Percentiles rank a stretch among this genome's conserved stretches.
Conservation (phyloP, 1,284 basidiomycete species). For the Ceratobasidium sp. region DNA sequence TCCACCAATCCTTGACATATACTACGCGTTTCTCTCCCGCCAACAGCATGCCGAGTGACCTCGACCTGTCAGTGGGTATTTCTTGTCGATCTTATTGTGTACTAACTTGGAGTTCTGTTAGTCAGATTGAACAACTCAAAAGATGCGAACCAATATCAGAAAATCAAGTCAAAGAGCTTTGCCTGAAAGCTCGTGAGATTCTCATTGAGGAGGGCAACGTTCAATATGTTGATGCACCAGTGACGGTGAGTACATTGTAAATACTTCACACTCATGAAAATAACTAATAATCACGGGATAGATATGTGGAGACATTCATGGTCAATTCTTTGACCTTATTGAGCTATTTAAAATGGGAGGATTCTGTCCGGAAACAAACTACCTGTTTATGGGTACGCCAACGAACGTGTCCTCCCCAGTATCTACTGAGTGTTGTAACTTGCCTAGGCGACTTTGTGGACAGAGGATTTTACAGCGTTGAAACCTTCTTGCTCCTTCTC, state of each 20-base stretch:
- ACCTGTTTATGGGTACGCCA: conserved; percentile 95
- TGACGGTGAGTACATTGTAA: conserved; percentile 75
- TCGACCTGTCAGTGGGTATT: conserved; percentile 48
- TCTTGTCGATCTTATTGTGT: not conserved
- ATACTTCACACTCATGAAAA: conserved; percentile 4
- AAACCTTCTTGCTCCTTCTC: conserved; percentile 94
- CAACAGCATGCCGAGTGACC: conserved; percentile 48
- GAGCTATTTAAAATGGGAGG: conserved; percentile 97
- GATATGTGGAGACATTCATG: conserved; percentile 99
- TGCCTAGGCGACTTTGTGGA: conserved; percentile 91
- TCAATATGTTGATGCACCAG: conserved; percentile 94
- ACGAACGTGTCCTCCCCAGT: not conserved
- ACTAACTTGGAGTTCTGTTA: conserved; percentile 51
- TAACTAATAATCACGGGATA: conserved; percentile 55
- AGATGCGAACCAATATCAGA: conserved; percentile 94
- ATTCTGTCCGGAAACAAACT: conserved; percentile 94
- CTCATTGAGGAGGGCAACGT: conserved; percentile 98
- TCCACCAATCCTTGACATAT: not conserved
- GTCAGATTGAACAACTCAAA: conserved; percentile 90
- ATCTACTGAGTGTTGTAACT: conserved; percentile 19
- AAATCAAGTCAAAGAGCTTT: conserved; percentile 91
- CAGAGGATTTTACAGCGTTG: conserved; percentile 96
- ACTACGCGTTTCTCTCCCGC: not conserved
- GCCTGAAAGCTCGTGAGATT: conserved; percentile 95
- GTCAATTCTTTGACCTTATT: conserved; percentile 98